Percentiles rank a stretch among this genome's conserved stretches.
Conservation (phyloP, 257 asterid genomes). For the Misopates orontium region DNA sequence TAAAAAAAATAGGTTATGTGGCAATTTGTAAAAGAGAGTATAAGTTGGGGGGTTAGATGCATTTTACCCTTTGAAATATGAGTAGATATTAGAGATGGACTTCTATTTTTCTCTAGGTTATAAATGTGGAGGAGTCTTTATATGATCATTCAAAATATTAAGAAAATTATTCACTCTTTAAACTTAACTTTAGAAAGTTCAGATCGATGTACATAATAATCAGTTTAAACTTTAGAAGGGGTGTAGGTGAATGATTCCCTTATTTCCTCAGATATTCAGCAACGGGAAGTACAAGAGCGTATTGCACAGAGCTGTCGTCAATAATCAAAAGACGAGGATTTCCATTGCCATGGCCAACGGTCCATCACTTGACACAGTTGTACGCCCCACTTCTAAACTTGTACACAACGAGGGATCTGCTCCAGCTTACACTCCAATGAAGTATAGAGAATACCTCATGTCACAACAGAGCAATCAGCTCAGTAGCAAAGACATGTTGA, state of each 20-base stretch:
- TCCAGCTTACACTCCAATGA: conserved; percentile 47
- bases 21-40: no score
- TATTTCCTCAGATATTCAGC: conserved; percentile 55
- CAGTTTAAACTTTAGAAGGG: not conserved
- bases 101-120: no score
- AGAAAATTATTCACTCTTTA: no score
- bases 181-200: no score
- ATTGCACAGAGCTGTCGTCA: conserved; percentile 72
- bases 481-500: conserved; percentile 50
- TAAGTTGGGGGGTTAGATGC: no score
- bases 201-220: no score
- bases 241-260: not conserved
- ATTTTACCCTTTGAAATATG: no score
- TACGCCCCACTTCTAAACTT: conserved; percentile 48
- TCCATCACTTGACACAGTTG: conserved; percentile 57
- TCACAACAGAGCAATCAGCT: conserved; percentile 56
- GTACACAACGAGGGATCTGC: conserved; percentile 19
- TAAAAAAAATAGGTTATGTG: no score
- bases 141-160: no score
- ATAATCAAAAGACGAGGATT: conserved; percentile 55
- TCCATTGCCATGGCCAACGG: conserved; percentile 68
- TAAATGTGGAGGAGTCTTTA: no score
- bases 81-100: no score
- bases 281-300: conserved; percentile 85
- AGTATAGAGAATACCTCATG: conserved; percentile 59